phyloP scores from a whole-genome alignment of 768 basidiomycete genomes.

The Suillus placidus region DNA sequence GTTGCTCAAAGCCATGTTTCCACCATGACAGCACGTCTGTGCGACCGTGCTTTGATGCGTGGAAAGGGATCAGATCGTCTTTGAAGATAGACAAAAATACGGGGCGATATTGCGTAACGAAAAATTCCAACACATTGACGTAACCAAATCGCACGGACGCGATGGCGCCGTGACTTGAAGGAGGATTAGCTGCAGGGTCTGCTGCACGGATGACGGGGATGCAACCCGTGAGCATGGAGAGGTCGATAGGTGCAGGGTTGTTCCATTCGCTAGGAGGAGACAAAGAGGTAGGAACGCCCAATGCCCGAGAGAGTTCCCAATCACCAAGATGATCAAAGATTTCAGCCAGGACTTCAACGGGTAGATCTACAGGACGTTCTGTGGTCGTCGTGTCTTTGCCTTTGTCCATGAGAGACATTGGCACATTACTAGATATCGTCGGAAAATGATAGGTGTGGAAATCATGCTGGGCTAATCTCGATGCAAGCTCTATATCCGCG shows the following conservation, averaged over 20 bases:
- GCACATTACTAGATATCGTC: slow-evolving; percentile 32
- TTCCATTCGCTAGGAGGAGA: slow-evolving; percentile 70
- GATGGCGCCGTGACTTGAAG: slow-evolving; percentile 71
- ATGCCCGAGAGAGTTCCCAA: slow-evolving; percentile 82
- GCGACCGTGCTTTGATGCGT: slow-evolving; percentile 77
- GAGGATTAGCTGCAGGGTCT: slow-evolving; percentile 55
- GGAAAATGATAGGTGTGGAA: slow-evolving; percentile 69
- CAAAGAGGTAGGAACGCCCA: slow-evolving; percentile 73
- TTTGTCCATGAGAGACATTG: slow-evolving; percentile 23
- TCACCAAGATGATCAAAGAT: slow-evolving; percentile 80
- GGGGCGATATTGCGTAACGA: slow-evolving; percentile 64
- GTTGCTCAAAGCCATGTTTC: slow-evolving; percentile 63
- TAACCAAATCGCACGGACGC: slow-evolving; percentile 74
- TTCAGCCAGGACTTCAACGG: slow-evolving; percentile 73
- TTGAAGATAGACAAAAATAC: slow-evolving; percentile 68
- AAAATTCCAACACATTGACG: slow-evolving; percentile 72
- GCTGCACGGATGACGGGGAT: slow-evolving; percentile 62
- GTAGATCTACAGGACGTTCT: slow-evolving; percentile 59
- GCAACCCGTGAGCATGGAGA: slow-evolving; percentile 69
- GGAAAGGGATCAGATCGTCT: slow-evolving; percentile 71
- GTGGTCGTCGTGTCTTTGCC: slow-evolving; percentile 32
- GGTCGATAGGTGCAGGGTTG: slow-evolving; percentile 68
- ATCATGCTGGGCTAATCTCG: slow-evolving; percentile 75
- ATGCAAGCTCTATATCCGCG: slow-evolving; percentile 63
- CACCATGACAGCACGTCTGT: slow-evolving; percentile 80